These are phyloP conservation scores for Nakazawaea holstii DNA, from an alignment of 805 yeast genomes.

Conservation along the genomic window DNA sequence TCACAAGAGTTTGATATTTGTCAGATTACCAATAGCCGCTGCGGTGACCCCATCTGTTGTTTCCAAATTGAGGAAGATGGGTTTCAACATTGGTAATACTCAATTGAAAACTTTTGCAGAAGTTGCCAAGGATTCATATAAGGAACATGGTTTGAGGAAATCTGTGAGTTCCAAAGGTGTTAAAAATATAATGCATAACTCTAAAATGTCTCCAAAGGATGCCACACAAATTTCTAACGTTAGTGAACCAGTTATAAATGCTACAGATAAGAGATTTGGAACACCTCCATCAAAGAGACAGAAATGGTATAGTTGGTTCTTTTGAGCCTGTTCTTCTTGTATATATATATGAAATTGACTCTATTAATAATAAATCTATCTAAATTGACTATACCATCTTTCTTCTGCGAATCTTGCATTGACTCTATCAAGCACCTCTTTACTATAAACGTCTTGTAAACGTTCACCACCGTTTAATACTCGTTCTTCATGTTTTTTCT, in stretches of 20 bases:
- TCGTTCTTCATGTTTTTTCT: slow-evolving; percentile 67
- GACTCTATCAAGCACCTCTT: slow-evolving; percentile 52
- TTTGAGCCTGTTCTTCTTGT: slow-evolving; percentile 23
- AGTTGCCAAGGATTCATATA: slow-evolving; percentile 20
- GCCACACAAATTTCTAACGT: slow-evolving; percentile 14
- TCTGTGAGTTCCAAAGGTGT: slow-evolving; percentile 21
- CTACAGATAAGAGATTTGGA: slow-evolving; percentile 43
- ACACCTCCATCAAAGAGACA: slow-evolving; percentile 43
- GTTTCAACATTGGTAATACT: slow-evolving; percentile 66
- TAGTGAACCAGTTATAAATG: slow-evolving; percentile 5
- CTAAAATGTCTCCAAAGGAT: slow-evolving; percentile 6
- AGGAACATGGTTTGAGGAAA: slow-evolving; percentile 21
- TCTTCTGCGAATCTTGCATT: slow-evolving; percentile 71
- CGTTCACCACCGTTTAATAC: slow-evolving; percentile 66
- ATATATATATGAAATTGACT: not conserved
- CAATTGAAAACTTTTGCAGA: slow-evolving; percentile 36
- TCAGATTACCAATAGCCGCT: slow-evolving; percentile 86
- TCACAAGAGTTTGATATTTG: slow-evolving; percentile 79
- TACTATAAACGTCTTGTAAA: slow-evolving; percentile 57
- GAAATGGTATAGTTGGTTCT: slow-evolving; percentile 58
- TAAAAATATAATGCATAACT: slow-evolving; percentile 15
- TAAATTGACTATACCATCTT: slow-evolving; percentile 57
- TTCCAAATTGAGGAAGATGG: slow-evolving; percentile 59
- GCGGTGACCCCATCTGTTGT: slow-evolving; percentile 86
- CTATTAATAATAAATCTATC: slow-evolving; percentile 15